These are phyloP conservation scores for Colletotrichum australisinense DNA, from an alignment of 2,329 filamentous ascomycete species.

Conservation along the genomic window DNA sequence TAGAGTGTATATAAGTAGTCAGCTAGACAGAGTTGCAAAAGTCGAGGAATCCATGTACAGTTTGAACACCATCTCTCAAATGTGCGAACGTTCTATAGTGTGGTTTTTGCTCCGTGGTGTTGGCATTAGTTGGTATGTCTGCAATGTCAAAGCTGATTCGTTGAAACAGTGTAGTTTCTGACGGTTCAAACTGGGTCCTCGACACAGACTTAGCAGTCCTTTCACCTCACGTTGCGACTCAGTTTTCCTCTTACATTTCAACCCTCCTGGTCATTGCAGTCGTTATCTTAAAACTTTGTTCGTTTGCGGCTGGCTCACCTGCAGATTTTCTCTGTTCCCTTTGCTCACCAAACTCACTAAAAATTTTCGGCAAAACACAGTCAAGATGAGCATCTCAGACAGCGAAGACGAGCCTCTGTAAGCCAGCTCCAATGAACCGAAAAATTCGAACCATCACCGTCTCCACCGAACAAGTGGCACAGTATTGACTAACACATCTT, in stretches of 20 bases:
- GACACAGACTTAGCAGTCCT: background rate
- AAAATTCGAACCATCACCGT: background rate
- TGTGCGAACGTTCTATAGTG: background rate
- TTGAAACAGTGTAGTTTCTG: background rate
- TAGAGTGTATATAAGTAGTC: slow-evolving; percentile 44
- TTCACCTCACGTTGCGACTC: slow-evolving; percentile 10
- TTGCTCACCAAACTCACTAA: no score
- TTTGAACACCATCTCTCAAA: background rate
- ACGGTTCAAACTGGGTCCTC: slow-evolving; percentile 22
- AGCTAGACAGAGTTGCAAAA: slow-evolving; percentile 41
- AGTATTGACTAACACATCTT: background rate
- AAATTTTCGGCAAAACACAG: no score
- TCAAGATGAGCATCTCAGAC: slow-evolving; percentile 36
- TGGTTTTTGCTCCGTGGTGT: background rate
- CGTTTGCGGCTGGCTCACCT: background rate
- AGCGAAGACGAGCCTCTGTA: slow-evolving; percentile 64
- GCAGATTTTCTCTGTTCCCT: no score
- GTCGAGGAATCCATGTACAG: slow-evolving; percentile 32
- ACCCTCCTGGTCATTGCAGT: background rate
- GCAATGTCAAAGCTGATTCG: slow-evolving; percentile 24
- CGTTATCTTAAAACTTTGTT: background rate
- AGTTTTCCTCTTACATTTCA: background rate
- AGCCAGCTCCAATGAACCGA: slow-evolving; percentile 36
- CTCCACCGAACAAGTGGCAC: background rate
- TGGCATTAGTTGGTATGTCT: background rate